phyloP scores from a whole-genome alignment of 1,284 basidiomycete species.

The Naganishia liquefaciens region DNA sequence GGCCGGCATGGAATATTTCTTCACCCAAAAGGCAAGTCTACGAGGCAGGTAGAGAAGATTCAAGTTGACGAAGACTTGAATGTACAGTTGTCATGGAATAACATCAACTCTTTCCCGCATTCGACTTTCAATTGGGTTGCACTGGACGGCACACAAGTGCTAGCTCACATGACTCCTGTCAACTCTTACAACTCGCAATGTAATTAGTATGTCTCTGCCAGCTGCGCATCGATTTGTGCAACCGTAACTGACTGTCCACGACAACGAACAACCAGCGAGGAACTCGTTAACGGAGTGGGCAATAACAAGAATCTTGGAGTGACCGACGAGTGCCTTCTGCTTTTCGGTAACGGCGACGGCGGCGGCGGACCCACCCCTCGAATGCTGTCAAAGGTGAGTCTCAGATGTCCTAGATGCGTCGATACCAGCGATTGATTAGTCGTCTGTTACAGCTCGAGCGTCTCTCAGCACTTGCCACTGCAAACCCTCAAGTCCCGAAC shows the following conservation, averaged over 20 bases:
- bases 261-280: no score
- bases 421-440: slow-evolving; percentile 64
- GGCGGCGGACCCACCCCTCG: slow-evolving; percentile 60
- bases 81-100: slow-evolving; percentile 61
- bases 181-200: slow-evolving; percentile 53
- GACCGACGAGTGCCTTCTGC: slow-evolving; percentile 67
- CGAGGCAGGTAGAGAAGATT: no score
- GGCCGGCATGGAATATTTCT: slow-evolving; percentile 91
- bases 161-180: slow-evolving; percentile 94
- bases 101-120: slow-evolving; percentile 87
- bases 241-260: no score
- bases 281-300: slow-evolving; percentile 75
- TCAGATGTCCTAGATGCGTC: slow-evolving; percentile 66
- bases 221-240: no score
- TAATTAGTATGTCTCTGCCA: no score
- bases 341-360: slow-evolving; percentile 93
- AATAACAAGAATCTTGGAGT: slow-evolving; percentile 95
- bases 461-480: slow-evolving; percentile 88
- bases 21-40: no score
- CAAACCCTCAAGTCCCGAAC: slow-evolving; percentile 67
- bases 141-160: slow-evolving; percentile 63
- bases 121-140: slow-evolving; percentile 98
- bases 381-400: slow-evolving; percentile 90
- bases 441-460: slow-evolving; percentile 78
- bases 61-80: no score